Evolutionary conservation across 139 green algal genomes (phyloP), one percentile per base, ranked within the genome.

Genomic region (Pleodorina starrii): DNA sequence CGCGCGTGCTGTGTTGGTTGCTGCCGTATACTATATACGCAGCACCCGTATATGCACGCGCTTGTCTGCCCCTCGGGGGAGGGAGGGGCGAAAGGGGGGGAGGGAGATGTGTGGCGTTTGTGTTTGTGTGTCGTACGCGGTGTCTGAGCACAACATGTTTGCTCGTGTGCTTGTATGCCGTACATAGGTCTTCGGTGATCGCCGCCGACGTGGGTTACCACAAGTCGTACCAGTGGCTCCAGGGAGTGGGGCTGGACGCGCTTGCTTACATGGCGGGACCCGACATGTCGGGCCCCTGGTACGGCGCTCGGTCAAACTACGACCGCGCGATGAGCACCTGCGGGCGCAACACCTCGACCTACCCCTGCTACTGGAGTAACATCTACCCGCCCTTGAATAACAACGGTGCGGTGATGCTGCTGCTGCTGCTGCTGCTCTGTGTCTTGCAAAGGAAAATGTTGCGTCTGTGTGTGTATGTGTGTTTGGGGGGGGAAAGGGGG

Each of bases 381-480:
- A 11, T 66, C 17, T 88, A 88, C 46, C 82, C 82, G 63, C 82
- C 82, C 63, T 51, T 71, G 82, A 19, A 25, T 12, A 32, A 66
- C 29, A 66, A 21, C 21, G 54, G 54, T 66, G 29, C 25, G 54
- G 54, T 66, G 54, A n/a, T n/a, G n/a, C n/a, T n/a, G n/a, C n/a
- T n/a, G n/a, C n/a, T n/a, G n/a, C n/a, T n/a, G n/a, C n/a, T n/a
- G n/a, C n/a, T n/a, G n/a, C n/a, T n/a, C n/a, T n/a, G n/a, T n/a
- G n/a, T n/a, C n/a, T n/a, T n/a, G n/a, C n/a, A n/a, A n/a, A n/a
- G n/a, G n/a, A n/a, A n/a, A n/a, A n/a, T n/a, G n/a, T n/a, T n/a
- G n/a, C n/a, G n/a, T n/a, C n/a, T n/a, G n/a, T n/a, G n/a, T n/a
- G n/a, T n/a, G n/a, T n/a, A n/a, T n/a, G n/a, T n/a, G n/a, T n/a